Conservation (phyloP, 2,329 filamentous ascomycete genomes). For the Simplicillium sp. region DNA sequence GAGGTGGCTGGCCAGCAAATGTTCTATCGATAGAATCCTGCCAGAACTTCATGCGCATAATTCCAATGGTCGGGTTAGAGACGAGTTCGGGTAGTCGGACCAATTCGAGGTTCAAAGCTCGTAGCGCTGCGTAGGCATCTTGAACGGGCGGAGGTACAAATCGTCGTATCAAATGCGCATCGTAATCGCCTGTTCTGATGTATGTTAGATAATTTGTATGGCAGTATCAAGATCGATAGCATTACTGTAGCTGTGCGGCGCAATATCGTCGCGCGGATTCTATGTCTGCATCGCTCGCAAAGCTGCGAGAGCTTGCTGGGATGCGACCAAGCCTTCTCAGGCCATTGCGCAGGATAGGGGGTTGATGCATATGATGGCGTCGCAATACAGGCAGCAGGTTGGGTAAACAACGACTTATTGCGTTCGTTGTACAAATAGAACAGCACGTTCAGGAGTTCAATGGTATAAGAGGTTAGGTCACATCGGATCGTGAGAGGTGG, state of each 20-base stretch:
- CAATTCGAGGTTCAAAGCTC: conserved; percentile 87
- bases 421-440: too few species aligned
- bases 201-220: neutral
- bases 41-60: conserved; percentile 93
- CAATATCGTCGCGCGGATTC: conserved; percentile 45
- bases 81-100: conserved; percentile 84
- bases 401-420: too few species aligned
- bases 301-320: conserved; percentile 24
- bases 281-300: conserved; percentile 41
- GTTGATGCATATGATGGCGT: conserved; percentile 26
- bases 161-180: conserved; percentile 75
- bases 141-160: conserved; percentile 69
- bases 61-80: conserved; percentile 76
- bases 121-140: conserved; percentile 82
- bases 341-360: conserved; percentile 24
- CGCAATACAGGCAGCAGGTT: too few species aligned
- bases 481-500: too few species aligned
- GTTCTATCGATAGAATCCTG: conserved; percentile 72
- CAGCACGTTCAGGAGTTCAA: too few species aligned
- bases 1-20: conserved; percentile 68
- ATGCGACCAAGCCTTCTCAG: conserved; percentile 23
- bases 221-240: conserved; percentile 9
- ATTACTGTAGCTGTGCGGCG: conserved; percentile 40
- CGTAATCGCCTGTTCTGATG: conserved; percentile 72
- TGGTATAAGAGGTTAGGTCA: too few species aligned